Conservation (phyloP, 768 basidiomycete species). For the Leccinum subgranulosum region DNA sequence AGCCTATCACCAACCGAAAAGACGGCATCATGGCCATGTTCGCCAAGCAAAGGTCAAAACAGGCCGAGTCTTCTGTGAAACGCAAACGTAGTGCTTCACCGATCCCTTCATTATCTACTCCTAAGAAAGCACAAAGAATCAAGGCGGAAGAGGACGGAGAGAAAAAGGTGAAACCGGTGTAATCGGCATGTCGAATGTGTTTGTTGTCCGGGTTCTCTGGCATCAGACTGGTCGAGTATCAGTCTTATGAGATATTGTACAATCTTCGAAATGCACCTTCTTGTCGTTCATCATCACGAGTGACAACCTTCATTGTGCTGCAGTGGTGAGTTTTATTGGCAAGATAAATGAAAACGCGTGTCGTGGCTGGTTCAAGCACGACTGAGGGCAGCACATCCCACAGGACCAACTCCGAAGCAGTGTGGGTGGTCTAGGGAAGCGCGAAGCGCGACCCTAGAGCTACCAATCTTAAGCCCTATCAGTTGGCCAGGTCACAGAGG, state of each 20-base stretch:
- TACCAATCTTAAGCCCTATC: too few relatives aligned
- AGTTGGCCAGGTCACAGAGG: too few relatives aligned
- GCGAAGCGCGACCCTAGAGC: too few relatives aligned
- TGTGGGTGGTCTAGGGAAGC: too few relatives aligned
- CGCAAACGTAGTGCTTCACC: conserved; percentile 27
- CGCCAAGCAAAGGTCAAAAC: conserved; percentile 49
- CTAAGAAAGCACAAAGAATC: background rate
- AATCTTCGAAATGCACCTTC: too few relatives aligned
- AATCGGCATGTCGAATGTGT: background rate
- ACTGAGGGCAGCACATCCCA: too few relatives aligned
- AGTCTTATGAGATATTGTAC: background rate
- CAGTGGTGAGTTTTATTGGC: too few relatives aligned
- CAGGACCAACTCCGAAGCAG: too few relatives aligned
- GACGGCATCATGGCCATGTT: conserved; percentile 89
- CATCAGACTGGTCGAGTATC: background rate
- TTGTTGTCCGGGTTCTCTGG: background rate
- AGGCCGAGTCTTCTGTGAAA: conserved; percentile 18
- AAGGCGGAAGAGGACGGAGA: conserved; percentile 14
- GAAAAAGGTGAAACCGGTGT: conserved; percentile 13
- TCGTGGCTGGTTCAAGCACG: too few relatives aligned
- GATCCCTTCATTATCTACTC: conserved; percentile 2
- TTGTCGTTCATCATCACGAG: too few relatives aligned
- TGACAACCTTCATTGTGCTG: too few relatives aligned
- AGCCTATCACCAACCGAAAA: conserved; percentile 73
- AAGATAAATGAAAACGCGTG: too few relatives aligned